These are phyloP conservation scores for Lyophyllum decastes DNA, from an alignment of 768 basidiomycete species.

Conservation along the genomic window DNA sequence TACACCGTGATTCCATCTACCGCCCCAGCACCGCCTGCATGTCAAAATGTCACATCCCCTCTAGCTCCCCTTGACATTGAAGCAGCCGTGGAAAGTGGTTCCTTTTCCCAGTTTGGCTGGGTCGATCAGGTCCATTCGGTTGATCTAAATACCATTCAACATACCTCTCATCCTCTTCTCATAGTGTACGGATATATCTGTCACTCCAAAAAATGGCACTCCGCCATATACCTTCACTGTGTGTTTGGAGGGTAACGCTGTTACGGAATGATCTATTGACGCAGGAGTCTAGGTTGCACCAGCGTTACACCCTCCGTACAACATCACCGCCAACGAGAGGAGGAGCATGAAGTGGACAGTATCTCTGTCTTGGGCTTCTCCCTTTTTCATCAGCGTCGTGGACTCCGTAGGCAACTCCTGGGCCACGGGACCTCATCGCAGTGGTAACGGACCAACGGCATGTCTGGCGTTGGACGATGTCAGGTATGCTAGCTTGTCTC, in stretches of 20 bases:
- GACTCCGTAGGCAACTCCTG: slow-evolving; percentile 53
- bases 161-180: background rate
- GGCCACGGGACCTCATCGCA: slow-evolving; percentile 61
- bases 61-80: slow-evolving; percentile 43
- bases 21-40: slow-evolving; percentile 37
- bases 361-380: slow-evolving; percentile 47
- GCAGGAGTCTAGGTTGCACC: slow-evolving; percentile 50
- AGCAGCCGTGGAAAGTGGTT: slow-evolving; percentile 44
- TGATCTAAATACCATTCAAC: background rate
- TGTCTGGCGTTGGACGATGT: slow-evolving; percentile 39
- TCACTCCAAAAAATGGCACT: slow-evolving; percentile 57
- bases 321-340: slow-evolving; percentile 47
- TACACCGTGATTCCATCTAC: slow-evolving; percentile 56
- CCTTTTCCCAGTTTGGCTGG: slow-evolving; percentile 63
- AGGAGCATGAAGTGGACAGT: slow-evolving; percentile 61
- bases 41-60: slow-evolving; percentile 51
- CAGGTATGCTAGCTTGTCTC: slow-evolving; percentile 16
- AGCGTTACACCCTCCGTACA: slow-evolving; percentile 59
- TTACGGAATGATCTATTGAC: background rate
- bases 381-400: slow-evolving; percentile 57
- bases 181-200: slow-evolving; percentile 59
- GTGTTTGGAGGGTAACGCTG: slow-evolving; percentile 12
- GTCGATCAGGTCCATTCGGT: slow-evolving; percentile 44
- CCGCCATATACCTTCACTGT: slow-evolving; percentile 62
- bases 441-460: slow-evolving; percentile 39